Base-by-base conservation (phyloP, 257 asterid genomes). In the Penstemon barbatus region DNA sequence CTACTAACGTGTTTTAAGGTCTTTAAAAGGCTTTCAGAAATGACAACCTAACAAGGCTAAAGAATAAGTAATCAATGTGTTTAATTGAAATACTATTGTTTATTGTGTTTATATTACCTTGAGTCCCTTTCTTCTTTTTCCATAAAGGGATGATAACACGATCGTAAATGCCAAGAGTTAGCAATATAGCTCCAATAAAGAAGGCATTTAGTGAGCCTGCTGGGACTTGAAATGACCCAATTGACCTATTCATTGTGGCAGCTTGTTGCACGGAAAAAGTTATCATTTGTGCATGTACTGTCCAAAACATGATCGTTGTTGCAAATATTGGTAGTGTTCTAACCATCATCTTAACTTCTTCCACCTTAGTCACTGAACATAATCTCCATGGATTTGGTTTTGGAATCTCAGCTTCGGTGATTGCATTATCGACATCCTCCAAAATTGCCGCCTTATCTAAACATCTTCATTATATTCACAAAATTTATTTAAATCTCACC, bases 191-290 rank as follows among this genome's bases (percentile, higher is more conserved):
- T 0, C 82, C 78, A 2, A 86, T 83, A 48, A 89, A 85, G 78
- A 89, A 89, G 12, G 74, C 87, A 4, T 83, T 77, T 66, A 86
- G 70, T 4, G 91, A 80, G 0, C 80, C 96, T 0, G 91, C 61
- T 0, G 96, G 96, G 39, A 89, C 69, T 61, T 78, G 67, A 67
- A 89, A 89, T 8, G 80, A 69, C 1, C 84, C 77, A 4, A 89
- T 58, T 8, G 71, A 70, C n/a, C 96, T 78, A 41, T 81, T 61
- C 93, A 89, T 68, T 3, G 87, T 78, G 9, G 84, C 53, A 3
- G 96, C 89, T 75, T 89, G 96, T 56, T 87, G 73, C 54, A 89
- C 92, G 0, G 96, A 81, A 13, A 79, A 86, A 8, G 96, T 89
- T 25, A 84, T 78, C 88, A 89, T 89, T 68, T 89, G 96, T n/a